Evolutionary conservation across 1,284 basidiomycete species (phyloP).

Genomic region (Filobasidium uniguttulatum): DNA sequence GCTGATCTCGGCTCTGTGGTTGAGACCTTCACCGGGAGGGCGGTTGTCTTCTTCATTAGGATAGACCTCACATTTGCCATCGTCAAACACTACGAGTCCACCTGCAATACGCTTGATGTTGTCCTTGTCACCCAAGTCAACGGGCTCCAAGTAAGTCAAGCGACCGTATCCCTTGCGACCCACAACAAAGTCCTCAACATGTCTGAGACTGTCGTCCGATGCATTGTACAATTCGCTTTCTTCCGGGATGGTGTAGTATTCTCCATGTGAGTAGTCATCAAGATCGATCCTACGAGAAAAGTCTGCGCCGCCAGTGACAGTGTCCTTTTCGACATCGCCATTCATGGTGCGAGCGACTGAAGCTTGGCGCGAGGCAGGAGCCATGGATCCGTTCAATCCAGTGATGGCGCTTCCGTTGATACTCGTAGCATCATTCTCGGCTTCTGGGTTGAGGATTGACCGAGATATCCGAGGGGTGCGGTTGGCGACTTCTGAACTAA

Average conservation of each 20-base stretch:
- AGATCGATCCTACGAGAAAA: slow-evolving; percentile 13
- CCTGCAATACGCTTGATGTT: slow-evolving; percentile 72
- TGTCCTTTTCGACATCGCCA: background rate
- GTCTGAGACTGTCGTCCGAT: slow-evolving; percentile 59
- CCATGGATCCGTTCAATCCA: slow-evolving; percentile 5
- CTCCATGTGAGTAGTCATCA: slow-evolving; percentile 55
- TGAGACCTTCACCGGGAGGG: slow-evolving; percentile 73
- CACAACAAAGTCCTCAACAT: slow-evolving; percentile 58
- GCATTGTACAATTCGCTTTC: slow-evolving; percentile 54
- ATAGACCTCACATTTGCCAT: slow-evolving; percentile 53
- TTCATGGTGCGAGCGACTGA: background rate
- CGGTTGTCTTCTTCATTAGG: slow-evolving; percentile 69
- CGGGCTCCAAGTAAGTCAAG: slow-evolving; percentile 77
- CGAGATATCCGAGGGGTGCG: slow-evolving; percentile 8
- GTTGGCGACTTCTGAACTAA: background rate
- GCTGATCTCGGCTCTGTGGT: slow-evolving; percentile 68
- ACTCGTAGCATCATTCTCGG: slow-evolving; percentile 8
- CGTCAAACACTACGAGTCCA: slow-evolving; percentile 71
- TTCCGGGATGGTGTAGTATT: slow-evolving; percentile 76
- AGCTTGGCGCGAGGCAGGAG: background rate
- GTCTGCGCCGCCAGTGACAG: background rate
- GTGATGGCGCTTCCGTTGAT: slow-evolving; percentile 11
- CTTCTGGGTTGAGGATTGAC: slow-evolving; percentile 11
- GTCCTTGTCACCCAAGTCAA: slow-evolving; percentile 76
- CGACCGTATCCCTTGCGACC: slow-evolving; percentile 83